Evolutionary conservation across 345 rosid genomes (phyloP).

Genomic region (Mangifera indica): DNA sequence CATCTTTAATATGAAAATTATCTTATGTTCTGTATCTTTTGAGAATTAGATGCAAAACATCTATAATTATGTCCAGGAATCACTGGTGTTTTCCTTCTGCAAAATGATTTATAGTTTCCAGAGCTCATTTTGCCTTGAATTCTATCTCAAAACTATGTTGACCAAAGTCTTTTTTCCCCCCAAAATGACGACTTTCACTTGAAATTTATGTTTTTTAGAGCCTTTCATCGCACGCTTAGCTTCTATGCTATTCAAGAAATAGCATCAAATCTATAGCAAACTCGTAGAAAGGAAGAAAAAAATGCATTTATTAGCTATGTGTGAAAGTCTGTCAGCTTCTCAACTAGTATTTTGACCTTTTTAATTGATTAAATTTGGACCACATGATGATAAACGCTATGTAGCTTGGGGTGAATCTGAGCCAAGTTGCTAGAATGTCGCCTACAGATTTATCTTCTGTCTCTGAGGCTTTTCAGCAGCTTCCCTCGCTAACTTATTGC

Average conservation of each 20-base stretch:
- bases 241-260: neutral
- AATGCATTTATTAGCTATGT: neutral
- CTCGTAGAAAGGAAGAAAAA: neutral
- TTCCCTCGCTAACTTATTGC: too few species aligned
- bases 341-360: neutral
- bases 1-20: neutral
- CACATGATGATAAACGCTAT: neutral
- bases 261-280: neutral
- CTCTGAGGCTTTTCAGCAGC: too few species aligned
- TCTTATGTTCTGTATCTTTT: neutral
- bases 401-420: neutral
- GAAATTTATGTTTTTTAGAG: neutral
- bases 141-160: neutral
- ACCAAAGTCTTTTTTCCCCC: neutral
- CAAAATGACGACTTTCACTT: neutral
- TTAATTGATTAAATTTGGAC: neutral
- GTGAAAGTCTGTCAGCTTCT: slow-evolving; percentile 1
- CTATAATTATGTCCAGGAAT: neutral
- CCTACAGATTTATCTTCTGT: too few species aligned
- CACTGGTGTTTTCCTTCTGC: neutral
- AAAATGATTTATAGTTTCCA: neutral
- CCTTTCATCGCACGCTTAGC: neutral
- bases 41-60: neutral
- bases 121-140: neutral
- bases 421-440: too few species aligned